Conservation (phyloP, 306 rosid genomes). For the Ormosia emarginata region DNA sequence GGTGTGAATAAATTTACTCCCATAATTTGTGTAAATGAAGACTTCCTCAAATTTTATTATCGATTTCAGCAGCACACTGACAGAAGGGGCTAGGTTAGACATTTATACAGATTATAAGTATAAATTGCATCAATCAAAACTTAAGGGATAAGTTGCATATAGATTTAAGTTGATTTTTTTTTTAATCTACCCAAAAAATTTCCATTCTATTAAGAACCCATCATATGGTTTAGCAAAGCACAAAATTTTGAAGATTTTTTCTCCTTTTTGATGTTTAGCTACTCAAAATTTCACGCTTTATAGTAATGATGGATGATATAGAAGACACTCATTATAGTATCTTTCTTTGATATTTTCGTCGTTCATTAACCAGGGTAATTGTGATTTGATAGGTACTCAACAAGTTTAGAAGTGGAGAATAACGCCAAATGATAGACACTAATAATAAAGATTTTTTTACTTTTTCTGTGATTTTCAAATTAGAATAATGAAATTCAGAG, state of each 20-base stretch:
- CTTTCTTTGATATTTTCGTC: not conserved
- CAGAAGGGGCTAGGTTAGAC: not conserved
- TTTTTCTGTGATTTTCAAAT: conserved; percentile 30
- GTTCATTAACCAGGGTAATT: not conserved
- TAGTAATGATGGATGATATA: not conserved
- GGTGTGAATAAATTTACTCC: not conserved
- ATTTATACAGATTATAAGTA: not conserved
- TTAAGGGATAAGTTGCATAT: not conserved
- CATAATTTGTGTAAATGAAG: not conserved
- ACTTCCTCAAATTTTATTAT: not conserved
- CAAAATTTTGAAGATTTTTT: not conserved
- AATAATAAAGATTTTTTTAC: not conserved
- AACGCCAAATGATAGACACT: not conserved
- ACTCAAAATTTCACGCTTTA: not conserved
- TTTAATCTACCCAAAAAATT: not conserved
- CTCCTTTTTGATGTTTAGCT: too few species aligned
- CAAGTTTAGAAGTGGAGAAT: not conserved
- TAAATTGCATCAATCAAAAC: not conserved
- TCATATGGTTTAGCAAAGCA: too few species aligned
- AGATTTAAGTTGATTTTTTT: not conserved
- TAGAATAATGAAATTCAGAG: conserved; percentile 40
- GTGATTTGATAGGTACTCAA: conserved; percentile 9
- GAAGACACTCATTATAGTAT: not conserved
- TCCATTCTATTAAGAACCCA: not conserved
- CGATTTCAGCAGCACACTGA: not conserved